phyloP scores from a whole-genome alignment of 1,284 basidiomycete species.

The Pterulicium gracile region DNA sequence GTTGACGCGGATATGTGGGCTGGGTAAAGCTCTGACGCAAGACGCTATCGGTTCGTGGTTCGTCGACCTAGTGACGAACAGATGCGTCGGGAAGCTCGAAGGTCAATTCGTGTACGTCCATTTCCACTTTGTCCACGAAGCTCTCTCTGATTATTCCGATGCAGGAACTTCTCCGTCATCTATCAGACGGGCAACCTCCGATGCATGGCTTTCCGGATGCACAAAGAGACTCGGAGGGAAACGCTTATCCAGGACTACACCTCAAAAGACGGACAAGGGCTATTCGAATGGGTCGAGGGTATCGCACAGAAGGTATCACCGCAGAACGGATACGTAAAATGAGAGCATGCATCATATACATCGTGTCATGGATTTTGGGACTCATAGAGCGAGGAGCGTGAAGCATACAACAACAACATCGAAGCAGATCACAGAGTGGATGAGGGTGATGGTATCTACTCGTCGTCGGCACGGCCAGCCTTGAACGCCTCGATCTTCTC shows the following conservation, averaged over 20 bases:
- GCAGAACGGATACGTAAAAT: constrained; percentile 9
- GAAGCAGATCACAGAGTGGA: no score
- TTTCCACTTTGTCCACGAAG: background rate
- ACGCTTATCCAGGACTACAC: background rate
- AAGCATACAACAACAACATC: no score
- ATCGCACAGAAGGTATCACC: background rate
- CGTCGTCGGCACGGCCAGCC: constrained; percentile 40
- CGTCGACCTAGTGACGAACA: constrained; percentile 39
- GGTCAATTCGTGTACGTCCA: constrained; percentile 57
- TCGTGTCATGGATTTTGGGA: constrained; percentile 9
- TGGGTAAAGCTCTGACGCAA: constrained; percentile 47
- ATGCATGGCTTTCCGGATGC: background rate
- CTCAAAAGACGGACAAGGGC: background rate
- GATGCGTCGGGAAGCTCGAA: constrained; percentile 72
- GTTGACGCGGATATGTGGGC: constrained; percentile 52
- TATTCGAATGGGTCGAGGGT: background rate
- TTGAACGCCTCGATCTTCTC: constrained; percentile 82
- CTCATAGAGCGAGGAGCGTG: constrained; percentile 10
- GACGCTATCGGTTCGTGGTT: constrained; percentile 61
- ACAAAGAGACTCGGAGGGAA: background rate
- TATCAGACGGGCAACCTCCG: background rate
- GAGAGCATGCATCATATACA: constrained; percentile 5
- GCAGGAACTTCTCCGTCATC: background rate
- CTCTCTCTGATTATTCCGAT: background rate
- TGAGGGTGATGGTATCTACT: no score